Evolutionary conservation across 352 stramenopile species (phyloP).

Genomic region (Thraustochytrium sp.): DNA sequence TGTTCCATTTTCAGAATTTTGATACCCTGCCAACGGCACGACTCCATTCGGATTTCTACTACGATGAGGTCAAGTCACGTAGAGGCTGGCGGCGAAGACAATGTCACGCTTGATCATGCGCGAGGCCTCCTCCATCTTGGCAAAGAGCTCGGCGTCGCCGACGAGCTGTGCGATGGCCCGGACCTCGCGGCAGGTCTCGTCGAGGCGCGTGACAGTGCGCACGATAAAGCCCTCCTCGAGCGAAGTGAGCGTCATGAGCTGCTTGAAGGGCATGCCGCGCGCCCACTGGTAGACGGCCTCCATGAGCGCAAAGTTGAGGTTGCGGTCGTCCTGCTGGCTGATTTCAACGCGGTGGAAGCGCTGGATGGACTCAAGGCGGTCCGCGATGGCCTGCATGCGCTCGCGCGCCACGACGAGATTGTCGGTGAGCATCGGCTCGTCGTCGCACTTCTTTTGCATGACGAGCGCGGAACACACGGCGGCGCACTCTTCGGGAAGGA

Average conservation of each 20-base stretch:
- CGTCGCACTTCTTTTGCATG: slow-evolving; percentile 87
- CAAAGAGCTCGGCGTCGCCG: slow-evolving; percentile 46
- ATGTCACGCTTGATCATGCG: slow-evolving; percentile 95
- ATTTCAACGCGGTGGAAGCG: slow-evolving; percentile 56
- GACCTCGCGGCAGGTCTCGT: slow-evolving; percentile 95
- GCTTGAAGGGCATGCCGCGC: slow-evolving; percentile 90
- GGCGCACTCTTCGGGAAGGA: slow-evolving; percentile 94
- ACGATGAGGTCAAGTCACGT: slow-evolving; percentile 60
- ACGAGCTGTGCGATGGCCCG: slow-evolving; percentile 86
- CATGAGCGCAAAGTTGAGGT: slow-evolving; percentile 90
- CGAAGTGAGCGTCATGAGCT: slow-evolving; percentile 87
- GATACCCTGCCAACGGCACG: too few relatives aligned
- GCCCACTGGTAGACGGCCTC: slow-evolving; percentile 94
- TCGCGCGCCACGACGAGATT: slow-evolving; percentile 68
- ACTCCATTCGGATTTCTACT: too few relatives aligned
- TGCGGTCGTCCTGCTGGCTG: slow-evolving; percentile 68
- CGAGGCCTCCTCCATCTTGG: slow-evolving; percentile 91
- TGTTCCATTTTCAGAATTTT: not conserved
- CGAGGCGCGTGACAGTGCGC: slow-evolving; percentile 89
- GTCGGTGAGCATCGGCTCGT: slow-evolving; percentile 61
- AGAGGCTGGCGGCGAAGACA: slow-evolving; percentile 92
- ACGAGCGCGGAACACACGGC: slow-evolving; percentile 90
- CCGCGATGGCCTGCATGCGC: slow-evolving; percentile 69
- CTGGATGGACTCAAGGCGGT: slow-evolving; percentile 59
- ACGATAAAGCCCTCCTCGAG: slow-evolving; percentile 94